Base-by-base conservation (phyloP, 1,284 basidiomycete genomes). In the Nidula niveotomentosa region DNA sequence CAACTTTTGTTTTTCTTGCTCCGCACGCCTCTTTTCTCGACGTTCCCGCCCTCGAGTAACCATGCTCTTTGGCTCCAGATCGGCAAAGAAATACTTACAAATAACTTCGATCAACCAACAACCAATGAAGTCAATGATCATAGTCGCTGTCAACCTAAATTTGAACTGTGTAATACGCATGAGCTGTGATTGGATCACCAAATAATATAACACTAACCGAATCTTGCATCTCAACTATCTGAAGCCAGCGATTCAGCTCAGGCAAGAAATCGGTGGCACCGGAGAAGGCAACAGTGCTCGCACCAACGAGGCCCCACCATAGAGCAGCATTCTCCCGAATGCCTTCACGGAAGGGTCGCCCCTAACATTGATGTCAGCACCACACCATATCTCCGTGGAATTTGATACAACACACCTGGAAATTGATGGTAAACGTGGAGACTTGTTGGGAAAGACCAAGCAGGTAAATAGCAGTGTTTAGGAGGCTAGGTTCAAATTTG, bases 391-490 rank as follows among this genome's bases (percentile, higher is more conserved):
- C 41, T 30, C 17, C 47, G 4, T 30, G 30, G 4, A 17, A 48
- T 9, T n/a, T 17, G 6, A 49, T 41, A 8, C 23, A 23, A 60
- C 67, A 41, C 60, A 86, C 86, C 76, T 94, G 93, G 82, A 95
- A 98, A 76, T 98, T 98, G 76, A 97, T 94, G 2, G 94, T 89
- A 66, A 98, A 97, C 0, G 95, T 97, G 8, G 95, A 96, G 1
- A 98, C 95, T 69, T 97, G 94, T 69, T 98, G 95, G 6, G 92
- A 95, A 36, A 97, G 80, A 55, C 94, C 90, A 51, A 98, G 80
- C 18, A 98, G 85, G 74, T 96, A 98, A 66, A 98, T 96, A 49
- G 94, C 92, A 3, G 94, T 96, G 76, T 98, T 98, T 58, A 98
- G 78, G 36, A 98, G 75, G 62, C 88, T 93, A 0, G 96, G 94